phyloP scores from a whole-genome alignment of 2,329 filamentous ascomycete species.

The Fusarium sp. region DNA sequence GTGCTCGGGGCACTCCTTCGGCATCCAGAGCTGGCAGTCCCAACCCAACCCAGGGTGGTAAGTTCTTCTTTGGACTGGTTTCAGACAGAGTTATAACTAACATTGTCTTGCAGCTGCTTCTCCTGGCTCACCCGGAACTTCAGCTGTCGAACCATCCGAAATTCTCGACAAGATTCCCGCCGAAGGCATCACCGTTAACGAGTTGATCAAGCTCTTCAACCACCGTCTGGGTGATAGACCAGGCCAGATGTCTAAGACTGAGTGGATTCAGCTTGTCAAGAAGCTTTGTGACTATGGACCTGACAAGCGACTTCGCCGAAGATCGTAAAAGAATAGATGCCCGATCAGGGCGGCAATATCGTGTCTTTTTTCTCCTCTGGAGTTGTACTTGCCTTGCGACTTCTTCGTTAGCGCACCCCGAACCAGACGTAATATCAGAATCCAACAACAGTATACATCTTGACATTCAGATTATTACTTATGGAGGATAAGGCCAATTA shows the following conservation, averaged over 20 bases:
- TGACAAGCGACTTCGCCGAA: slow-evolving; percentile 63
- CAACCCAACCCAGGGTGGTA: slow-evolving; percentile 54
- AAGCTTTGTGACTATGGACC: slow-evolving; percentile 62
- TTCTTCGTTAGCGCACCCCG: not conserved
- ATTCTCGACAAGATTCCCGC: slow-evolving; percentile 64
- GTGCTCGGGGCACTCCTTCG: slow-evolving; percentile 61
- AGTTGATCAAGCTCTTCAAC: slow-evolving; percentile 64
- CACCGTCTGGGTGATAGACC: slow-evolving; percentile 62
- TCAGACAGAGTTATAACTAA: slow-evolving; percentile 13
- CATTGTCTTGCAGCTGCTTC: slow-evolving; percentile 40
- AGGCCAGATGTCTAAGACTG: slow-evolving; percentile 61
- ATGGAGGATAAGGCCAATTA: not conserved
- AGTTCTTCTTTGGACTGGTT: slow-evolving; percentile 25
- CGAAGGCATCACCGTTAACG: slow-evolving; percentile 64
- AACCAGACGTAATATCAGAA: not conserved
- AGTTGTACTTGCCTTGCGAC: slow-evolving; percentile 5
- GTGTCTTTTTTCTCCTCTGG: not conserved
- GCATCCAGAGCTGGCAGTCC: slow-evolving; percentile 72
- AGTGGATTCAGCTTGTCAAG: slow-evolving; percentile 70
- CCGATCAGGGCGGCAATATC: not conserved
- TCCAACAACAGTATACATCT: not conserved
- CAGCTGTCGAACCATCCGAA: slow-evolving; percentile 59
- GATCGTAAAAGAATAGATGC: slow-evolving; percentile 41
- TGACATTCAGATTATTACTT: not conserved
- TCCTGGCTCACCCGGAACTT: slow-evolving; percentile 48